Percentiles rank a stretch among this genome's conserved stretches.
phyloP scores from a whole-genome alignment of 768 basidiomycete species.

The Chlorophyllum brunneum region DNA sequence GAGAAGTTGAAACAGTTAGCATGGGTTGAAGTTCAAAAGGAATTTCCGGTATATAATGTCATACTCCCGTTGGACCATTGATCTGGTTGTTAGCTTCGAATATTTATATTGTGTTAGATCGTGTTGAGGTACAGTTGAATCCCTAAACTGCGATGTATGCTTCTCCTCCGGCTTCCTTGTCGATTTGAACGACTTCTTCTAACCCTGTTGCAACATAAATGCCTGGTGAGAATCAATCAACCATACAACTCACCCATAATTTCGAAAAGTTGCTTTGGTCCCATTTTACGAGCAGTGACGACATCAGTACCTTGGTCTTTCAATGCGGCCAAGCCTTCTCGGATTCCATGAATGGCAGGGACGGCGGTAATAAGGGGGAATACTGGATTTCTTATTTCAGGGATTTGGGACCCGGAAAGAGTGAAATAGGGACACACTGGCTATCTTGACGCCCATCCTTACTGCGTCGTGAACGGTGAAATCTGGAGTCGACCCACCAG shows the following conservation, averaged over 20 bases:
- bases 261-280: slow-evolving; percentile 48
- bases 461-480: slow-evolving; percentile 46
- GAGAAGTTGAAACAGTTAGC: no score
- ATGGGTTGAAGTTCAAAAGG: no score
- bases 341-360: slow-evolving; percentile 45
- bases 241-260: slow-evolving; percentile 45
- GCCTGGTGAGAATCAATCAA: no score
- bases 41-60: no score
- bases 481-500: slow-evolving; percentile 47
- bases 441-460: slow-evolving; percentile 41
- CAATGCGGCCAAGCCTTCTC: slow-evolving; percentile 42
- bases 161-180: slow-evolving; percentile 15
- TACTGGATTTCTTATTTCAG: slow-evolving; percentile 24
- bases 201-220: no score
- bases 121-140: no score
- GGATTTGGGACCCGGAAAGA: neutral
- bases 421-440: slow-evolving; percentile 20
- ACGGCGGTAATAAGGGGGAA: slow-evolving; percentile 46
- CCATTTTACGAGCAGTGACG: slow-evolving; percentile 35
- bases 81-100: no score
- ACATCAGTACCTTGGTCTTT: slow-evolving; percentile 49
- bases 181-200: slow-evolving; percentile 21
- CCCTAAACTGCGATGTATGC: slow-evolving; percentile 2
- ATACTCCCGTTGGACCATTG: neutral
- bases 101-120: no score